A percentile compares a stretch with the other conserved stretches of the same genome.
These are phyloP conservation scores for Waltergamsia citrina DNA, from an alignment of 2,329 filamentous ascomycete genomes.

Conservation along the genomic window DNA sequence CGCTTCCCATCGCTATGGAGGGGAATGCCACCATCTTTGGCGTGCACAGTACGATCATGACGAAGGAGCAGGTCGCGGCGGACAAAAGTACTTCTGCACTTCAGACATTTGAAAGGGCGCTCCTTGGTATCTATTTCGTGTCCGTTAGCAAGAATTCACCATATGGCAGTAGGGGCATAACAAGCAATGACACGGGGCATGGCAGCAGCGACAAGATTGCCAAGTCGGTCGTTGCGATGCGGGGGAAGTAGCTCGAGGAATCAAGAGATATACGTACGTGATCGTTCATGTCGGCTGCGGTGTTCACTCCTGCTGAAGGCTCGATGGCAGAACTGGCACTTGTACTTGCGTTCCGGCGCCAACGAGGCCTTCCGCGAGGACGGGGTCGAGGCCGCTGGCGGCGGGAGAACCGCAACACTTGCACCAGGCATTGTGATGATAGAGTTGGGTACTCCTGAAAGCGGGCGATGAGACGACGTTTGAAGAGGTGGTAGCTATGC, in stretches of 20 bases:
- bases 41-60: slow-evolving; percentile 96
- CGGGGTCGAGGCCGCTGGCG: slow-evolving; percentile 58
- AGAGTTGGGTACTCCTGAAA: slow-evolving; percentile 17
- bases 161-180: no score
- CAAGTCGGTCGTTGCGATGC: slow-evolving; percentile 8
- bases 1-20: slow-evolving; percentile 92
- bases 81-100: slow-evolving; percentile 97
- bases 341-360: slow-evolving; percentile 95
- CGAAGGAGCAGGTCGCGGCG: slow-evolving; percentile 91
- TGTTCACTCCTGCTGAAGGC: slow-evolving; percentile 98
- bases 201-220: slow-evolving; percentile 3
- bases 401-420: slow-evolving; percentile 53
- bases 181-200: no score
- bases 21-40: slow-evolving; percentile 91
- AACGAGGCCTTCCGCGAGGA: slow-evolving; percentile 66
- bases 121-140: slow-evolving; percentile 82
- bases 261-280: slow-evolving; percentile 62
- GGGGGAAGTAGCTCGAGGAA: slow-evolving; percentile 3
- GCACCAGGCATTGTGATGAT: slow-evolving; percentile 58
- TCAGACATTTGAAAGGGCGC: slow-evolving; percentile 95
- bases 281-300: slow-evolving; percentile 91
- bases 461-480: slow-evolving; percentile 3
- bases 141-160: slow-evolving; percentile 19
- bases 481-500: slow-evolving; percentile 3
- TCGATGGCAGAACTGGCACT: slow-evolving; percentile 96